Evolutionary conservation across 116 monocot genomes (phyloP).

Genomic region (Zostera marina): DNA sequence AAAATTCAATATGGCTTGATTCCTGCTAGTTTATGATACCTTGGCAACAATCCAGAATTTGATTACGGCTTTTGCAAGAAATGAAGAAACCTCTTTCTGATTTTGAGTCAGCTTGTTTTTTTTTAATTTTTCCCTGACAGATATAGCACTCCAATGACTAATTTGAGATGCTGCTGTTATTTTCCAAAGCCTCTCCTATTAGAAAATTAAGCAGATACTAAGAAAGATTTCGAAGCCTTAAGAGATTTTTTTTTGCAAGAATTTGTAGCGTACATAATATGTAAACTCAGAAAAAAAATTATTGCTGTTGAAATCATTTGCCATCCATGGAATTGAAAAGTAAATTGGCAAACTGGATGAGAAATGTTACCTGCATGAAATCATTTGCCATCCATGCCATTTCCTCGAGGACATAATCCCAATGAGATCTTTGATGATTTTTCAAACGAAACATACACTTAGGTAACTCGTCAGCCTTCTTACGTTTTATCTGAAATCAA

Average conservation of each 20-base stretch:
- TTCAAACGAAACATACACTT: constrained; percentile 22
- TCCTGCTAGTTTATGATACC: constrained; percentile 10
- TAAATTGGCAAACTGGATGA: not conserved
- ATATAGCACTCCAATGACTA: constrained; percentile 27
- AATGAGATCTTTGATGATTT: constrained; percentile 50
- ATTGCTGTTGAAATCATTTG: too few species aligned
- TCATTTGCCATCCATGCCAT: constrained; percentile 99
- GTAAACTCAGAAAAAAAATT: not conserved
- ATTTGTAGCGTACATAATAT: not conserved
- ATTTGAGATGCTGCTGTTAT: constrained; percentile 55
- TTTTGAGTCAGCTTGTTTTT: constrained; percentile 26
- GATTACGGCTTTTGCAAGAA: constrained; percentile 46
- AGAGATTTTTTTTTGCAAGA: too few species aligned
- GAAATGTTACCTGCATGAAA: constrained; percentile 73
- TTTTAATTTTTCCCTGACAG: constrained; percentile 34
- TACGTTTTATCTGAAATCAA: constrained; percentile 61
- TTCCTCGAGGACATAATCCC: constrained; percentile 97
- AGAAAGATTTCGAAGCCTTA: not conserved
- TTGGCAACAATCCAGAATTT: constrained; percentile 67
- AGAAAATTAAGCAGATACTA: constrained; percentile 2
- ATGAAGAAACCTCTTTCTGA: constrained; percentile 40
- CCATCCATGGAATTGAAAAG: not conserved
- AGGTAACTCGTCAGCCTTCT: constrained; percentile 33
- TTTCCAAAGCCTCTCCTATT: constrained; percentile 88
- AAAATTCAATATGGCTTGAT: not conserved